phyloP scores from a whole-genome alignment of 106 monocot genomes.

The Platanthera zijinensis region DNA sequence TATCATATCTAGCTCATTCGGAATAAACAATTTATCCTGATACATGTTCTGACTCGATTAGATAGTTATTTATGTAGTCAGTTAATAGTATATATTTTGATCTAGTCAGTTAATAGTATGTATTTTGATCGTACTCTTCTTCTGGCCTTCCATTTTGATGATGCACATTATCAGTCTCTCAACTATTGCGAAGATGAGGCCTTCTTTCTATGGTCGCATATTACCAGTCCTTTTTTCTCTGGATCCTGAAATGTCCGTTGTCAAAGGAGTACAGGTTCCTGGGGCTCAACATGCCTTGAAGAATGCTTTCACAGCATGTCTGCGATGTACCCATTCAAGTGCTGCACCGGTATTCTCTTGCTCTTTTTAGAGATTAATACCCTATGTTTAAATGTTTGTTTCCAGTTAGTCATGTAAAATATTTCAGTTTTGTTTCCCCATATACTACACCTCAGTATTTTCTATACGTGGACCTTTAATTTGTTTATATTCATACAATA shows the following conservation, averaged over 20 bases:
- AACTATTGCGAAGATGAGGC: conserved; percentile 80
- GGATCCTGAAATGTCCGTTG: conserved; percentile 65
- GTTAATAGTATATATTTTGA: neutral
- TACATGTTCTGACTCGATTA: neutral
- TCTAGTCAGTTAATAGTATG: neutral
- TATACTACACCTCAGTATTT: neutral
- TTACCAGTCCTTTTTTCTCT: conserved; percentile 78
- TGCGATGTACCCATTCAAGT: conserved; percentile 88
- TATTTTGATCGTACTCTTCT: neutral
- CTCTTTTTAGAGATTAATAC: conserved; percentile 11
- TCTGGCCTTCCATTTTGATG: conserved; percentile 3
- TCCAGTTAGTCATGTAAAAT: neutral
- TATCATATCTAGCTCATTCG: neutral
- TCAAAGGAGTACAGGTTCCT: conserved; percentile 55
- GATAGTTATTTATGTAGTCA: too few relatives aligned
- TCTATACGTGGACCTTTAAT: neutral
- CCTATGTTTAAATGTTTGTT: neutral
- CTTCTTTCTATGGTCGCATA: conserved; percentile 92
- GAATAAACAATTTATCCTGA: neutral
- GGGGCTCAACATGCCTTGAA: conserved; percentile 89
- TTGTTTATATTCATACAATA: neutral
- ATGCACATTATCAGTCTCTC: conserved; percentile 55
- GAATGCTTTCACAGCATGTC: conserved; percentile 71
- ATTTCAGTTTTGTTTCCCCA: neutral
- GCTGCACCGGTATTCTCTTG: conserved; percentile 76